A percentile compares a stretch with the other conserved stretches of the same genome.
Conservation (phyloP, 2,329 filamentous ascomycete species). For the Didymella lethalis region DNA sequence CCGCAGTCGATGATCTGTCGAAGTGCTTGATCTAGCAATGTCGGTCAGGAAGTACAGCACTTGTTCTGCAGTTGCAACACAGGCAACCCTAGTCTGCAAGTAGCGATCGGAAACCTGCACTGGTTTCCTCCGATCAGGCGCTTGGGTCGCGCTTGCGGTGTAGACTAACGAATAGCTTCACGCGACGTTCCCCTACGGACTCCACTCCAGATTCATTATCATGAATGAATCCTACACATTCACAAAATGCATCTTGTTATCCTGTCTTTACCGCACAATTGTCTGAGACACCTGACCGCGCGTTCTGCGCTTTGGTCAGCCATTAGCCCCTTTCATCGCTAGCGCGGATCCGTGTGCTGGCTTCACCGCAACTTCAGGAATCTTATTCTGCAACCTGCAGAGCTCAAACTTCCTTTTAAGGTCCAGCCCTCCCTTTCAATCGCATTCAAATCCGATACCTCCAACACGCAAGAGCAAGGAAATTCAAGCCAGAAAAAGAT, state of each 20-base stretch:
- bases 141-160: slow-evolving; percentile 23
- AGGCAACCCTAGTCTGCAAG: slow-evolving; percentile 10
- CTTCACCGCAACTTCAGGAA: slow-evolving; percentile 50
- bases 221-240: slow-evolving; percentile 9
- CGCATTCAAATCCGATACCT: slow-evolving; percentile 16
- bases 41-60: slow-evolving; percentile 17
- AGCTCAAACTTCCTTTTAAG: slow-evolving; percentile 39
- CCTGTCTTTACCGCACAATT: slow-evolving; percentile 20
- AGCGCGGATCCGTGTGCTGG: slow-evolving; percentile 47
- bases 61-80: slow-evolving; percentile 13
- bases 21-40: slow-evolving; percentile 9
- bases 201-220: slow-evolving; percentile 10
- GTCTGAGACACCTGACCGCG: slow-evolving; percentile 45
- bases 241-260: slow-evolving; percentile 8
- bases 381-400: slow-evolving; percentile 36
- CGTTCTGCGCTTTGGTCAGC: slow-evolving; percentile 43
- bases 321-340: slow-evolving; percentile 37
- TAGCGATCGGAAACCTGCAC: slow-evolving; percentile 17
- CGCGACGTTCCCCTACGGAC: slow-evolving; percentile 20
- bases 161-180: slow-evolving; percentile 23
- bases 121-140: slow-evolving; percentile 22
- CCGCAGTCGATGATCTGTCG: slow-evolving; percentile 17
- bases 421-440: slow-evolving; percentile 28
- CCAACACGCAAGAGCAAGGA: slow-evolving; percentile 24
- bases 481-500: slow-evolving; percentile 23